Conservation (phyloP, 192 early-diverging fungal genomes). For the Chytriomyces sp. region DNA sequence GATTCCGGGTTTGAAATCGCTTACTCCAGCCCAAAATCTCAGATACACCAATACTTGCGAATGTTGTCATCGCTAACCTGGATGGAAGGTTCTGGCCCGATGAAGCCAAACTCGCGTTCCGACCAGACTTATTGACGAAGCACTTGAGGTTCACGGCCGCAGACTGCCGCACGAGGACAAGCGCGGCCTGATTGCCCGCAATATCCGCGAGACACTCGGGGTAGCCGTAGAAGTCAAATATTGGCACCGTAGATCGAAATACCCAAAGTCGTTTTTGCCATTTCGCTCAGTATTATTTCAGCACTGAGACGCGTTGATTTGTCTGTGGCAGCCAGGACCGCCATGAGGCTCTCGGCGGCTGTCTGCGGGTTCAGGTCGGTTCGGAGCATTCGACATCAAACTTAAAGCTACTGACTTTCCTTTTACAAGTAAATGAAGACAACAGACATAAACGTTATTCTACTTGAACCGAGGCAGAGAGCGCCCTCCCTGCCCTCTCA, state of each 20-base stretch:
- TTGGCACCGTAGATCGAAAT: neutral
- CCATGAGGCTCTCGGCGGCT: neutral
- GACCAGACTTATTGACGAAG: slow-evolving; percentile 11
- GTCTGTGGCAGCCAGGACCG: slow-evolving; percentile 10
- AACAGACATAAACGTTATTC: neutral
- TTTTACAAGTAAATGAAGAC: neutral
- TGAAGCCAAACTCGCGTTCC: slow-evolving; percentile 6
- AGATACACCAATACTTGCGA: slow-evolving; percentile 52
- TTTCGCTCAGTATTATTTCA: slow-evolving; percentile 1
- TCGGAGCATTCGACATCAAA: neutral
- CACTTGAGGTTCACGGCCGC: slow-evolving; percentile 19
- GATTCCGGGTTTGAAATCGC: slow-evolving; percentile 62
- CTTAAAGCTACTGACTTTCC: neutral
- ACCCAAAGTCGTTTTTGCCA: neutral
- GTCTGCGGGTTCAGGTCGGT: neutral
- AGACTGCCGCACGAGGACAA: slow-evolving; percentile 10
- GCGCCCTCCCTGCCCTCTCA: neutral
- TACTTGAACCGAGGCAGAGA: neutral
- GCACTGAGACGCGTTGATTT: neutral
- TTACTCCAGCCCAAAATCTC: slow-evolving; percentile 55
- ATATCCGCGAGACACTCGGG: neutral
- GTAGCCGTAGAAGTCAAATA: neutral
- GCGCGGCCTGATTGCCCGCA: neutral
- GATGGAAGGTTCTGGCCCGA: slow-evolving; percentile 1
- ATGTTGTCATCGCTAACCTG: neutral